Base-by-base conservation (phyloP, 208 protist species). In the Endotrypanum monterogeii region DNA sequence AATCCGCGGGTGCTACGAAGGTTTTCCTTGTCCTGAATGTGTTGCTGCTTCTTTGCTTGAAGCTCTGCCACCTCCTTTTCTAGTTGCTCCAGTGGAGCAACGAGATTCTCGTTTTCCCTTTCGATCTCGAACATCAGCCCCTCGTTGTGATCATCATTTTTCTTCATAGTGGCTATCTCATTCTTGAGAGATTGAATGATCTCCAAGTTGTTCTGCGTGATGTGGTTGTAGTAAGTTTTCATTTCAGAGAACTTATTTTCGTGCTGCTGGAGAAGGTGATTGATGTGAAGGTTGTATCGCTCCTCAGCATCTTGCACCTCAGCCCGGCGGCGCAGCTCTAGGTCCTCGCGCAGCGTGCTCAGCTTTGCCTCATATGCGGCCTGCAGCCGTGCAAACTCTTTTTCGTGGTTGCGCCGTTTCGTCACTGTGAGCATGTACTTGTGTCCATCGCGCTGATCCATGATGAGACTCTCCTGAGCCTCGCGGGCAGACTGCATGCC, bases 161-260 rank as follows among this genome's bases (percentile, higher is more conserved):
- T 94, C 78, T 97, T 97, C 98, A 99, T 98, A 23, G 94, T 89
- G 62, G 87, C 96, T 65, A 98, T 96, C 78, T 98, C 93, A 48
- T 97, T 96, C 86, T 99, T 99, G 9, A 99, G 86, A 2, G 94
- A 98, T 67, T 98, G 92, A 78, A 99, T 99, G 35, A 99, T 97
- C 52, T 99, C 98, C 18, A 99, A 73, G 84, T 99, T 99, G 85
- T 99, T 99, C 60, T 90, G 95, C 0, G 98, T 99, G 78, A 99
- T 99, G 78, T 98, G 94, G 74, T 98, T 99, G 89, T 99, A 99
- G 92, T 99, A 99, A 6, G 83, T 81, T 85, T 99, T 99, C 89
- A 99, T 99, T 79, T 99, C 97, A 41, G 78, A 79, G 81, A 99
- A 99, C 30, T 98, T 96, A 44, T 85, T 82, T 80, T 98, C 94